These are phyloP conservation scores for Wickerhamomyces queroliae DNA, from an alignment of 805 yeast genomes.

Conservation along the genomic window DNA sequence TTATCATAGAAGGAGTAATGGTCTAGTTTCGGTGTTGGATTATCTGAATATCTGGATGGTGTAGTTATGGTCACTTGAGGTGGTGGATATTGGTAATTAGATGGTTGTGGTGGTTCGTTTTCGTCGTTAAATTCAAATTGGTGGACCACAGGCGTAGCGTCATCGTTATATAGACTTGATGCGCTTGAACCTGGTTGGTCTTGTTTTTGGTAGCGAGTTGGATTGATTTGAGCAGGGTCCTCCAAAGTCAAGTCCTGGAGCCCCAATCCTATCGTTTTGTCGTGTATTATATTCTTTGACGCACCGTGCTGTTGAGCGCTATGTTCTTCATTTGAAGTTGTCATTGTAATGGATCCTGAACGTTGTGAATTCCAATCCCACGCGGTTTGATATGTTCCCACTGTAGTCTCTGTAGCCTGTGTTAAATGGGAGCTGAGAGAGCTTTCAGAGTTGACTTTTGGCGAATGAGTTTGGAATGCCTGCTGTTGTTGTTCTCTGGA, in stretches of 20 bases:
- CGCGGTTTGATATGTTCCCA: constrained; percentile 18
- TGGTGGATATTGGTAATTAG: too few relatives aligned
- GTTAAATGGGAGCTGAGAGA: constrained; percentile 12
- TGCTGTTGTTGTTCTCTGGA: neutral
- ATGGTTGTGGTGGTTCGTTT: too few relatives aligned
- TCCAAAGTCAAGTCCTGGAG: constrained; percentile 9
- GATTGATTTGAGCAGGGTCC: neutral
- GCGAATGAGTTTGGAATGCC: neutral
- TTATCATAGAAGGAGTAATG: neutral
- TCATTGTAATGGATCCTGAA: neutral
- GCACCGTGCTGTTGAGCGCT: neutral
- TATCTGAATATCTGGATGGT: too few relatives aligned
- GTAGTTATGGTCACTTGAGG: too few relatives aligned
- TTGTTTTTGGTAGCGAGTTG: neutral
- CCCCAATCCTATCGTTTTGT: constrained; percentile 9
- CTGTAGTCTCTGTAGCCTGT: constrained; percentile 8
- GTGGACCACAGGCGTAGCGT: too few relatives aligned
- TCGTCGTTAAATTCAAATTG: too few relatives aligned
- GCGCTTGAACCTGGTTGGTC: constrained; percentile 1
- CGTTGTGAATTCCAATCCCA: constrained; percentile 5
- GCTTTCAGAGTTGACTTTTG: constrained; percentile 2
- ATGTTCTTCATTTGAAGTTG: neutral
- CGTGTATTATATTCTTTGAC: neutral
- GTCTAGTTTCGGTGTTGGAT: neutral
- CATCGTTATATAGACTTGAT: constrained; percentile 9